Base-by-base conservation (phyloP, 2,329 filamentous ascomycete species). In the Colletotrichum somersetense region DNA sequence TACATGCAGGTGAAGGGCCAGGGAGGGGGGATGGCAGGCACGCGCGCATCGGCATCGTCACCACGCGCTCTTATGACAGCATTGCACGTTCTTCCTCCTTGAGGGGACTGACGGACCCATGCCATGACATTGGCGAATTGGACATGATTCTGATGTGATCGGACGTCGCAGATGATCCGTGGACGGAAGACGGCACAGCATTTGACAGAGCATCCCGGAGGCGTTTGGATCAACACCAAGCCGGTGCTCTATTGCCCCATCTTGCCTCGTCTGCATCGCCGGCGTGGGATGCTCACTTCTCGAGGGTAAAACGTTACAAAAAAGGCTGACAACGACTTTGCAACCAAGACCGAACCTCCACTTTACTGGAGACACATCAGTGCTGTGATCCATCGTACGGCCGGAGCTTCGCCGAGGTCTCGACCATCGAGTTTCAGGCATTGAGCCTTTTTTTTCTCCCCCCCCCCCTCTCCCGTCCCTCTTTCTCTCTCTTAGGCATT, bases 391-490 rank as follows among this genome's bases (percentile, higher is more conserved):
- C 70, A 70, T 70, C 33, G 59, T 64, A 50, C 62, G 59, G 46
- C 66, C 70, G 68, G 68, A 70, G 66, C 70, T 65, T 70, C 55
- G 70, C 70, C 70, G 70, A 72, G 40, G 46, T 30, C 23, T 65
- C 30, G 59, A 35, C 23, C 42, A 30, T 50, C 23, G 33, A 53
- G 46, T 38, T 14, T 52, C 16, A 26, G 20, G 30, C 48, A 44
- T 63, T 42, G 63, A 56, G 53, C 30, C 40, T 63, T 35, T 18
- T 30, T 30, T 30, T 65, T 58, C 40, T 33, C 52, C 1, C 12
- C 8, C 18, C 46, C 18, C 46, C 20, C 46, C 20, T 14, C 11
- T 18, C 11, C 16, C 11, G 30, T 33, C 16, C 50, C 58, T 56
- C 57, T 48, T 33, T 33, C 16, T 55, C 62, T 56, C 57, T 48